phyloP scores from a whole-genome alignment of 257 asterid species.

The Ehretia macrophylla region DNA sequence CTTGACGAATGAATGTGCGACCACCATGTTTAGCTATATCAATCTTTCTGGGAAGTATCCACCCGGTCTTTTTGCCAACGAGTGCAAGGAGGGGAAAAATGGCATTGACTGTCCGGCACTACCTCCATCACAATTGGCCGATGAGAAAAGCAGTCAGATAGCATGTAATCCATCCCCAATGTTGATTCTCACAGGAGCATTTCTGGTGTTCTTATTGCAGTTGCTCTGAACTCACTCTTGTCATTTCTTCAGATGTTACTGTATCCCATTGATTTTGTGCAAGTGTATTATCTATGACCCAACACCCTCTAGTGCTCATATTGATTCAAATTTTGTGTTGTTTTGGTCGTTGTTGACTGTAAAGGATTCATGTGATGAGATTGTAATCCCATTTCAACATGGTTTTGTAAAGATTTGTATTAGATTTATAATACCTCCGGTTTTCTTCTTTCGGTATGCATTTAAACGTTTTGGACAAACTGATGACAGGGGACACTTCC shows the following conservation, averaged over 20 bases:
- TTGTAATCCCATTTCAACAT: too few species aligned
- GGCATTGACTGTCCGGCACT: constrained; percentile 39
- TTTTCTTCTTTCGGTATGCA: too few species aligned
- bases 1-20: constrained; percentile 2
- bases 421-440: too few species aligned
- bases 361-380: too few species aligned
- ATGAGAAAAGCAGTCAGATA: constrained; percentile 1
- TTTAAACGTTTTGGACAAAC: too few species aligned
- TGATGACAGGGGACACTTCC: too few species aligned
- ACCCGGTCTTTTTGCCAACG: constrained; percentile 25
- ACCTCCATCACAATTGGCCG: constrained; percentile 22
- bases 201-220: constrained; percentile 23
- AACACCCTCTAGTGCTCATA: constrained; percentile 2
- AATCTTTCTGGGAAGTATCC: constrained; percentile 43
- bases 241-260: neutral
- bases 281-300: neutral
- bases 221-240: constrained; percentile 22
- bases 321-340: neutral
- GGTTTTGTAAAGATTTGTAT: too few species aligned
- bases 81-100: constrained; percentile 29
- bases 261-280: neutral
- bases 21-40: constrained; percentile 35
- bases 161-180: neutral
- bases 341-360: neutral
- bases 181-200: constrained; percentile 5